These are phyloP conservation scores for Butyriboletus loyo DNA, from an alignment of 768 basidiomycete species.

Conservation along the genomic window DNA sequence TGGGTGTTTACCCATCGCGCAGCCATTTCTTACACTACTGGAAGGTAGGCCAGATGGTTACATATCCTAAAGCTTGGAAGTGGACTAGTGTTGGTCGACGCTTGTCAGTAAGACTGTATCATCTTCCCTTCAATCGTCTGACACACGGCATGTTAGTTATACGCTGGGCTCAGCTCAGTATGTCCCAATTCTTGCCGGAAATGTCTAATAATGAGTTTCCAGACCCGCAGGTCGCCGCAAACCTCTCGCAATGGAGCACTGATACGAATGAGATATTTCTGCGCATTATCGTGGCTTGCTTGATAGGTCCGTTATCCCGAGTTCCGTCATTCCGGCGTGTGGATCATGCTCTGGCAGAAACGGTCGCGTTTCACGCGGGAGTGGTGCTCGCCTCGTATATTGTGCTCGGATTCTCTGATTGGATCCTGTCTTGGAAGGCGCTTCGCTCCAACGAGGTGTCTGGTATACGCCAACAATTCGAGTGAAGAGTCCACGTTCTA, in stretches of 20 bases:
- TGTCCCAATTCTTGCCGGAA: conserved; percentile 6
- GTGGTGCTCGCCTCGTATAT: conserved; percentile 56
- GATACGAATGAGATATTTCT: conserved; percentile 50
- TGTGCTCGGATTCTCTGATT: conserved; percentile 43
- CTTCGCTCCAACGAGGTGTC: conserved; percentile 31
- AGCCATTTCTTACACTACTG: neutral
- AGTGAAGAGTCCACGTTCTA: conserved; percentile 31
- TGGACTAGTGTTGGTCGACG: conserved; percentile 61
- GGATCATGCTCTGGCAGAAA: conserved; percentile 47
- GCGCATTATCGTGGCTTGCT: conserved; percentile 62
- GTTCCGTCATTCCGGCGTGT: neutral
- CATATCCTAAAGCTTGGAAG: conserved; percentile 58
- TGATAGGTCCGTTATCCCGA: conserved; percentile 45
- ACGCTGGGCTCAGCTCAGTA: conserved; percentile 72
- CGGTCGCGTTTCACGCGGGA: conserved; percentile 68
- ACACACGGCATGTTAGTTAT: conserved; percentile 49
- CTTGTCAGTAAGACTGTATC: conserved; percentile 49
- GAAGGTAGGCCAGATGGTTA: conserved; percentile 60
- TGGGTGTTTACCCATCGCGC: neutral
- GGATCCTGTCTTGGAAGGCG: conserved; percentile 29
- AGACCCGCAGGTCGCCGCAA: conserved; percentile 41
- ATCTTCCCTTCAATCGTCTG: neutral
- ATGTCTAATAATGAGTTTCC: neutral
- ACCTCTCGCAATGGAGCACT: conserved; percentile 49
- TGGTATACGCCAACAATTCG: conserved; percentile 61